These are phyloP conservation scores for Penicillium sp. DNA, from an alignment of 2,329 filamentous ascomycete genomes.

Conservation along the genomic window DNA sequence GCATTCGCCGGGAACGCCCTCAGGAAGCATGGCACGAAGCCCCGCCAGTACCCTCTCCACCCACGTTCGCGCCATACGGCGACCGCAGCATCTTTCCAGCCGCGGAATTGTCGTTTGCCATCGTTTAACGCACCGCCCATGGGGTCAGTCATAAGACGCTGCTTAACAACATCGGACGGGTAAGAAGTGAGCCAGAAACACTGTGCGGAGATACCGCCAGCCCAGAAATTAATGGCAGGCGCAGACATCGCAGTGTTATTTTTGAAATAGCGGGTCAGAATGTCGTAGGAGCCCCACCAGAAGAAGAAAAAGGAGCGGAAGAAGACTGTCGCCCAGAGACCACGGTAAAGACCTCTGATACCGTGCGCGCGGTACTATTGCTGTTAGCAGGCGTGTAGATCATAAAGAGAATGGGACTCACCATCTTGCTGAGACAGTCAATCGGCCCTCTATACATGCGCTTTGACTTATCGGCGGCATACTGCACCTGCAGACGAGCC, in stretches of 20 bases:
- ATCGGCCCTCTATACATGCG: conserved; percentile 82
- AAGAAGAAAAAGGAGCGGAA: conserved; percentile 95
- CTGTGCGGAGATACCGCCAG: conserved; percentile 87
- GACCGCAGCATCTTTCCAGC: conserved; percentile 76
- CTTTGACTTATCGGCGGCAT: conserved; percentile 73
- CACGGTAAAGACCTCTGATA: conserved; percentile 77
- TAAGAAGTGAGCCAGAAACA: conserved; percentile 93
- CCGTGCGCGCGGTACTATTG: conserved; percentile 61
- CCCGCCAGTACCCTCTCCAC: conserved; percentile 81
- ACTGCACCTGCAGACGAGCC: conserved; percentile 90
- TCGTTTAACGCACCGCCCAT: conserved; percentile 69
- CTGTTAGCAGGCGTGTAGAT: background rate
- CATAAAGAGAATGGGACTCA: conserved; percentile 27
- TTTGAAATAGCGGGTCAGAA: conserved; percentile 69
- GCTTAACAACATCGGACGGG: conserved; percentile 90
- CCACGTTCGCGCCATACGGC: conserved; percentile 76
- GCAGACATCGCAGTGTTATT: conserved; percentile 68
- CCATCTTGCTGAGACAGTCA: conserved; percentile 70
- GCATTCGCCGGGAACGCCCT: conserved; percentile 95
- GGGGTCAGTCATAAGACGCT: conserved; percentile 94
- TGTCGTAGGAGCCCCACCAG: conserved; percentile 96
- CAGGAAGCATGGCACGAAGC: conserved; percentile 90
- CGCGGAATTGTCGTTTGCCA: conserved; percentile 64
- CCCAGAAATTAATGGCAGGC: conserved; percentile 93
- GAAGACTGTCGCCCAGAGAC: conserved; percentile 77